phyloP scores from a whole-genome alignment of 2,329 filamentous ascomycete genomes.

The Botrytis squamosa region DNA sequence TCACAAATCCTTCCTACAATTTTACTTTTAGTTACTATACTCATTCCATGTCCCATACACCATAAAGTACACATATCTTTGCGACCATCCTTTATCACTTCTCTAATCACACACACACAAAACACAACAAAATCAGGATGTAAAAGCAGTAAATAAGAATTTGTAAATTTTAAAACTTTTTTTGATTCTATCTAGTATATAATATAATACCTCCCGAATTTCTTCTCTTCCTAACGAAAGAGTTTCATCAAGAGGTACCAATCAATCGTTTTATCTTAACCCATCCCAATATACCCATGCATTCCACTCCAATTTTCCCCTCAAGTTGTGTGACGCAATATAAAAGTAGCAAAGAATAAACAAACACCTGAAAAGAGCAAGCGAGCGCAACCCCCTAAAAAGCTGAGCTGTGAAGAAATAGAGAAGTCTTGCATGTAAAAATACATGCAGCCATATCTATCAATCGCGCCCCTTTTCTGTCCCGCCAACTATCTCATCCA shows the following conservation, averaged over 20 bases:
- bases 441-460: background rate
- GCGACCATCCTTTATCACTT: background rate
- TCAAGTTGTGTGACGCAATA: slow-evolving; percentile 4
- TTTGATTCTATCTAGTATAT: slow-evolving; percentile 11
- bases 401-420: background rate
- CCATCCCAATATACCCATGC: slow-evolving; percentile 4
- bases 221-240: background rate
- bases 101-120: background rate
- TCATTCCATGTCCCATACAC: background rate
- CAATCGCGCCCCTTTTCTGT: background rate
- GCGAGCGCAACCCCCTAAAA: background rate
- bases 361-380: slow-evolving; percentile 15
- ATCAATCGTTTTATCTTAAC: slow-evolving; percentile 13
- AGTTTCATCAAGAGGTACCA: slow-evolving; percentile 1
- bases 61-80: background rate
- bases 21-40: background rate
- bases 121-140: background rate
- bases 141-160: background rate
- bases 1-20: background rate
- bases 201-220: slow-evolving; percentile 5
- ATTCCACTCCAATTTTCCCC: slow-evolving; percentile 7
- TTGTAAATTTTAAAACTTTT: slow-evolving; percentile 11
- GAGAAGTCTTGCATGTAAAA: background rate
- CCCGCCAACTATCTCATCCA: background rate
- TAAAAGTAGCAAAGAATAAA: background rate